Evolutionary conservation across 257 asterid genomes (phyloP).

Genomic region (Schizonepeta tenuifolia): DNA sequence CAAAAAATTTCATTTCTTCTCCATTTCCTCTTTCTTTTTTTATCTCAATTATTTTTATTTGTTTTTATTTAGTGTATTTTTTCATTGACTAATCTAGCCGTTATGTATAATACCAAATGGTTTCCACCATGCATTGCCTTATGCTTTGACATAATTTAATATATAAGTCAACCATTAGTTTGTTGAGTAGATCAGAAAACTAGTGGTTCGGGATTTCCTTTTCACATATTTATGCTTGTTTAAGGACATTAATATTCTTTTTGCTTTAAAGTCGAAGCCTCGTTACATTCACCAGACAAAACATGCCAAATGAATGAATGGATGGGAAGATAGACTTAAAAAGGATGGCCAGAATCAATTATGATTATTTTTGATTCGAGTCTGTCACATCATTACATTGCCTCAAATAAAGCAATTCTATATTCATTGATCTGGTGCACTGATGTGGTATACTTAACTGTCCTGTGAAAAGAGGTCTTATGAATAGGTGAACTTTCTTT

Average conservation of each 20-base stretch:
- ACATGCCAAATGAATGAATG: not conserved
- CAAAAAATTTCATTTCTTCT: not conserved
- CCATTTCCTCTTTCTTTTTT: not conserved
- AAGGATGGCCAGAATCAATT: not conserved
- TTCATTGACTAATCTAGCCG: not conserved
- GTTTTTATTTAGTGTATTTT: not conserved
- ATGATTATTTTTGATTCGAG: not conserved
- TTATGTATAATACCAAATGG: constrained; percentile 2
- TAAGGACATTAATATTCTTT: not conserved
- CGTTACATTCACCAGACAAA: constrained; percentile 7
- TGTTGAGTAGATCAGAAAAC: constrained; percentile 13
- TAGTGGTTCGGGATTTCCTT: not conserved
- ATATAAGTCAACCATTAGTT: not conserved
- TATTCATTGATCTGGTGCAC: not conserved
- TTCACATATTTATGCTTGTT: not conserved
- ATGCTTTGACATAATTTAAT: constrained; percentile 9
- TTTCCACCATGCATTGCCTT: not conserved
- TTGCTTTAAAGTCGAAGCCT: not conserved
- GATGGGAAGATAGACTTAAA: constrained; percentile 3
- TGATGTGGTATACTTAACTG: not conserved
- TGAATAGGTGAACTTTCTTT: constrained; percentile 7
- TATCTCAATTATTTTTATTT: not conserved
- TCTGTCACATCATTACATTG: not conserved
- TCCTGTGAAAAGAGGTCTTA: not conserved
- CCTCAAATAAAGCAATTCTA: not conserved